phyloP scores from a whole-genome alignment of 345 rosid genomes.

The Dovyalis caffra region DNA sequence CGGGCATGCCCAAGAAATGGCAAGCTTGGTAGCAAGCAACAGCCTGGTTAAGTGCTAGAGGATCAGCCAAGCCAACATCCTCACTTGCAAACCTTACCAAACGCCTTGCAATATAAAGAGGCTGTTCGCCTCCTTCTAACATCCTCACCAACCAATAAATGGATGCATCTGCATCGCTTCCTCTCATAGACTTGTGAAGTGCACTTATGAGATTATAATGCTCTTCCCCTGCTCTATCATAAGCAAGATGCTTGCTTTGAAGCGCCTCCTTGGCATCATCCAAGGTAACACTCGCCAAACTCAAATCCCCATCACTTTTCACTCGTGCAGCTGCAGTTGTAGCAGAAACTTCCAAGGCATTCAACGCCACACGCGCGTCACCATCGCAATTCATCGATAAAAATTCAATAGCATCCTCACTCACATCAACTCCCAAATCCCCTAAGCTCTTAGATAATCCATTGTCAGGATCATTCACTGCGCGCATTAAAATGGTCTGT shows the following conservation, averaged over 20 bases:
- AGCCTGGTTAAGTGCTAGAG: slow-evolving; percentile 71
- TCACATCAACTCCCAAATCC: slow-evolving; percentile 28
- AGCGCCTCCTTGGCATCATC: slow-evolving; percentile 86
- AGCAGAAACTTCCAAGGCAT: slow-evolving; percentile 70
- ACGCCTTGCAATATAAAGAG: slow-evolving; percentile 81
- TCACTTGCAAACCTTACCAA: slow-evolving; percentile 82
- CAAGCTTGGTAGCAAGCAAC: slow-evolving; percentile 91
- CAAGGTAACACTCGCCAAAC: slow-evolving; percentile 29
- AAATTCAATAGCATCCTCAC: slow-evolving; percentile 48
- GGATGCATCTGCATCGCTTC: slow-evolving; percentile 73
- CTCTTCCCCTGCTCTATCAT: slow-evolving; percentile 79
- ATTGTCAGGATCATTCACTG: slow-evolving; percentile 39
- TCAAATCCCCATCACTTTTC: neutral
- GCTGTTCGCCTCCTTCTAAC: slow-evolving; percentile 85
- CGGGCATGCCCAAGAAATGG: slow-evolving; percentile 86
- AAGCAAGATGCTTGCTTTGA: slow-evolving; percentile 75
- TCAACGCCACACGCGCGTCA: slow-evolving; percentile 79
- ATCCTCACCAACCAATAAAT: slow-evolving; percentile 82
- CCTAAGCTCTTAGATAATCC: slow-evolving; percentile 43
- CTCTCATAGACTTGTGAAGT: slow-evolving; percentile 83
- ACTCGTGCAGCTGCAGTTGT: slow-evolving; percentile 50
- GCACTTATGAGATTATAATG: slow-evolving; percentile 86
- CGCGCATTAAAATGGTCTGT: slow-evolving; percentile 48
- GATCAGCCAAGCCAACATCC: slow-evolving; percentile 81
- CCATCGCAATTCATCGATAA: slow-evolving; percentile 70